Evolutionary conservation across 352 stramenopile genomes (phyloP).

Genomic region (Pythium aphanidermatum): DNA sequence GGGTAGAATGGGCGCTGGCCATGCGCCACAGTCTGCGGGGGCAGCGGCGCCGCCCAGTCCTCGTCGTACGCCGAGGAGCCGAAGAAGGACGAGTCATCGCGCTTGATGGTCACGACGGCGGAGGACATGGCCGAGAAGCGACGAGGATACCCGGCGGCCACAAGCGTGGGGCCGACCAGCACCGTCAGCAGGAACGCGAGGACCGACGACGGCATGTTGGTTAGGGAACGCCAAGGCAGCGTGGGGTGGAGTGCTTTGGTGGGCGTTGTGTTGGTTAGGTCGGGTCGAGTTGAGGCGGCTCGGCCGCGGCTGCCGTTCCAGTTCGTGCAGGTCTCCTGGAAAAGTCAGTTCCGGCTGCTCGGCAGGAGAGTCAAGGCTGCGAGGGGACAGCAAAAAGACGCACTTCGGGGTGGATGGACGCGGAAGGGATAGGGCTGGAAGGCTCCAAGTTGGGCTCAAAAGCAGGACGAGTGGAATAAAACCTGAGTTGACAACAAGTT

Average conservation of each 20-base stretch:
- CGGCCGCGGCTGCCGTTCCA: no score
- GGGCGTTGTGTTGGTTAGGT: no score
- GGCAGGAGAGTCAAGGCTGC: no score
- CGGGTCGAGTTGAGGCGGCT: no score
- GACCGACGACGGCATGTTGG: background rate
- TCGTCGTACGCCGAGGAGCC: constrained; percentile 41
- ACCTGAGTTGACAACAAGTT: no score
- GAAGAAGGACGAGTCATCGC: constrained; percentile 48
- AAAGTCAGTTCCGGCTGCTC: background rate
- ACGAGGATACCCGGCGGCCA: background rate
- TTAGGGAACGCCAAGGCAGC: background rate
- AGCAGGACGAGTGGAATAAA: no score
- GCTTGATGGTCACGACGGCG: constrained; percentile 53
- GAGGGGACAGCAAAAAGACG: no score
- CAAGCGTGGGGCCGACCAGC: background rate
- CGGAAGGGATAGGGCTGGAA: no score
- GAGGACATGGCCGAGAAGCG: constrained; percentile 15
- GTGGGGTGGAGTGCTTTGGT: no score
- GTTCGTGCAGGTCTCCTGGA: no score
- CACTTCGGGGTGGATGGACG: no score
- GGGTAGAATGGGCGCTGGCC: constrained; percentile 37
- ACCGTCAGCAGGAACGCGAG: background rate
- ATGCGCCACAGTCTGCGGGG: constrained; percentile 39
- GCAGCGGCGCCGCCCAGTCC: constrained; percentile 44
- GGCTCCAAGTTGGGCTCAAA: no score